These are phyloP conservation scores for Pyronema omphalodes DNA, from an alignment of 495 filamentous ascomycete genomes.

Conservation along the genomic window DNA sequence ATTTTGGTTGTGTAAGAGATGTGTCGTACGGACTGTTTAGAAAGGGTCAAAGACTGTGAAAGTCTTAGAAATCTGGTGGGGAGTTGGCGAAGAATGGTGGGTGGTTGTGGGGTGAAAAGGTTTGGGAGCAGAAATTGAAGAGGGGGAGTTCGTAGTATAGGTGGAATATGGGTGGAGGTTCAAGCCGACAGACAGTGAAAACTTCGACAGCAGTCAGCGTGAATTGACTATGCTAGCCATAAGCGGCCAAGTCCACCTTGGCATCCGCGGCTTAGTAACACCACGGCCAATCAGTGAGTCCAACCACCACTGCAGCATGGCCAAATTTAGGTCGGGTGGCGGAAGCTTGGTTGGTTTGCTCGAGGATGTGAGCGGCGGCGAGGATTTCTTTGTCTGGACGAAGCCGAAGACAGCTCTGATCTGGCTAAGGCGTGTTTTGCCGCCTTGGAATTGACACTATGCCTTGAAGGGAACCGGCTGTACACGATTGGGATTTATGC, in stretches of 20 bases:
- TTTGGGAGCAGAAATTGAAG: slow-evolving; percentile 15
- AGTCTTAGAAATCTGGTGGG: slow-evolving; percentile 3
- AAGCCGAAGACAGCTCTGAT: too few species aligned
- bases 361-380: too few species aligned
- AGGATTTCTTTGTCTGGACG: too few species aligned
- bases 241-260: not conserved
- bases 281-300: not conserved
- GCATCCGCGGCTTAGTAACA: not conserved
- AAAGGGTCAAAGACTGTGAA: not conserved
- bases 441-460: too few species aligned
- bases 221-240: not conserved
- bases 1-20: slow-evolving; percentile 25
- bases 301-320: too few species aligned
- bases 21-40: not conserved
- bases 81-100: not conserved
- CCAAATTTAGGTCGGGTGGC: not conserved
- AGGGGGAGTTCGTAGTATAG: slow-evolving; percentile 2
- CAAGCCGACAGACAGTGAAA: slow-evolving; percentile 19
- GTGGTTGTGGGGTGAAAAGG: slow-evolving; percentile 9
- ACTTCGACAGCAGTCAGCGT: not conserved
- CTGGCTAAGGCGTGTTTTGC: too few species aligned
- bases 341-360: not conserved
- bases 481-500: too few species aligned
- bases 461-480: too few species aligned
- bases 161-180: slow-evolving; percentile 8